phyloP scores from a whole-genome alignment of 1,139 yeast species.

The Suhomyces guaymorum region DNA sequence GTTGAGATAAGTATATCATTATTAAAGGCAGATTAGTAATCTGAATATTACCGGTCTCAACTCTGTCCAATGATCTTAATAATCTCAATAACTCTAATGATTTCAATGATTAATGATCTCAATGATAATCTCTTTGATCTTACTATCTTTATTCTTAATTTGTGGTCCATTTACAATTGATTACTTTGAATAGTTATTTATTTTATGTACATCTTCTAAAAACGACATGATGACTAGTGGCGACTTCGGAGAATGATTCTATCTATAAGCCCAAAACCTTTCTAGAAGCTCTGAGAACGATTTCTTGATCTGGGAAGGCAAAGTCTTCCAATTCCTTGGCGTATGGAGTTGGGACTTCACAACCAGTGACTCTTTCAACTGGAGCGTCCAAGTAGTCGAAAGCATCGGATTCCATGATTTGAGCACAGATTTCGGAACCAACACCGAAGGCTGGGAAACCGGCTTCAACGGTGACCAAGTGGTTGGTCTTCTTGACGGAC shows the following conservation, averaged over 20 bases:
- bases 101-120: too few relatives aligned
- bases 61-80: too few relatives aligned
- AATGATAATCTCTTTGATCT: too few relatives aligned
- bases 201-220: not conserved
- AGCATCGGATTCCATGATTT: conserved; percentile 97
- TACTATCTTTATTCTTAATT: too few relatives aligned
- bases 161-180: too few relatives aligned
- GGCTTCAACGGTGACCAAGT: conserved; percentile 92
- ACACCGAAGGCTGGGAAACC: conserved; percentile 99
- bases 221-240: not conserved
- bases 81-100: too few relatives aligned
- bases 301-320: conserved; percentile 96
- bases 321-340: conserved; percentile 95
- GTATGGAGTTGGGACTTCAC: conserved; percentile 99
- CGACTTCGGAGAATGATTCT: not conserved
- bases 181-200: too few relatives aligned
- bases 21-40: too few relatives aligned
- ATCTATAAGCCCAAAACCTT: conserved; percentile 73
- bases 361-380: conserved; percentile 97
- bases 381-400: conserved; percentile 99
- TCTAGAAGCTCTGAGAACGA: conserved; percentile 87
- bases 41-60: too few relatives aligned
- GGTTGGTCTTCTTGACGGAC: conserved; percentile 95
- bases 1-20: too few relatives aligned
- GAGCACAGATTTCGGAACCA: conserved; percentile 97